Percentiles rank a stretch among this genome's conserved stretches.
These are phyloP conservation scores for Rhinocladiella mackenziei DNA, from an alignment of 2,329 filamentous ascomycete species.

Conservation along the genomic window DNA sequence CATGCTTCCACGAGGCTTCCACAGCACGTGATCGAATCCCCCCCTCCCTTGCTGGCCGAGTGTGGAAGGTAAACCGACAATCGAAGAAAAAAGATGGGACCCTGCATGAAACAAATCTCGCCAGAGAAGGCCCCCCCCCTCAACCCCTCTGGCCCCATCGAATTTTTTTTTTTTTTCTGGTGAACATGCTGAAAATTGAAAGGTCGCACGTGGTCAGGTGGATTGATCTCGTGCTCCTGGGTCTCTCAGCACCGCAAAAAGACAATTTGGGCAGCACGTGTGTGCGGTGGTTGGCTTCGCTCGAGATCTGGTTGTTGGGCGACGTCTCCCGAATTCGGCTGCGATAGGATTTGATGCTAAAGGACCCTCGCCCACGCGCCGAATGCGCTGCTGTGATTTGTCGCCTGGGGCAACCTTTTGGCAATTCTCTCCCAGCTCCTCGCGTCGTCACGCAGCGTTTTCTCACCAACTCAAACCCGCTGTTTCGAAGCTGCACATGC, in stretches of 20 bases:
- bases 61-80: conserved; percentile 13
- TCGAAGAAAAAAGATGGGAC: conserved; percentile 10
- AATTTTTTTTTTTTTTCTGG: no score
- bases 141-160: no score
- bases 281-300: conserved; percentile 7
- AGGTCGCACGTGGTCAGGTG: not conserved
- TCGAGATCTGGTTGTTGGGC: no score
- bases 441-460: no score
- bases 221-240: conserved; percentile 4
- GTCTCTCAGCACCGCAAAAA: not conserved
- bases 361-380: conserved; percentile 12
- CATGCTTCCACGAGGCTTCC: conserved; percentile 13
- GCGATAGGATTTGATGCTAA: conserved; percentile 2
- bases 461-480: conserved; percentile 11
- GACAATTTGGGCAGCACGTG: conserved; percentile 12
- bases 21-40: conserved; percentile 21
- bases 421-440: no score
- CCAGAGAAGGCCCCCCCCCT: no score
- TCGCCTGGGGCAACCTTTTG: conserved; percentile 4
- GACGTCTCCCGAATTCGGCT: conserved; percentile 1
- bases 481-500: conserved; percentile 4
- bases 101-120: conserved; percentile 4
- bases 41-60: no score
- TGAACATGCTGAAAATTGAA: not conserved
- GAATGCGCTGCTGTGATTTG: conserved; percentile 12